phyloP scores from a whole-genome alignment of 75 land plant genomes.

The Sequoiadendron giganteum region DNA sequence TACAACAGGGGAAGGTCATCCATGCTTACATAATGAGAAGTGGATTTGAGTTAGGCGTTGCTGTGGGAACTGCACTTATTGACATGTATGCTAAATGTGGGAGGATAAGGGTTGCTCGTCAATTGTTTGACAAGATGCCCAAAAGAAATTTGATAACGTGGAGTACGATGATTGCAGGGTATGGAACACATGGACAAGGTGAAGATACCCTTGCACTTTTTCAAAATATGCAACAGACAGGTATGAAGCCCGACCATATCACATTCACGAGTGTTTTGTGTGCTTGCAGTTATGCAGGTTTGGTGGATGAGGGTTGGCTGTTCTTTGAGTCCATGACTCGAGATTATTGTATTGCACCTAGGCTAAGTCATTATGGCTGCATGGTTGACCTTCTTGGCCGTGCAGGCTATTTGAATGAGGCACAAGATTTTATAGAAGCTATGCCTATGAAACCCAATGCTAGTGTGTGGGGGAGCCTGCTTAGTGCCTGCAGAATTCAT shows the following conservation, averaged over 20 bases:
- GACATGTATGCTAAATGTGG: constrained; percentile 35
- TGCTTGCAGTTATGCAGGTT: constrained; percentile 35
- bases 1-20: constrained; percentile 21
- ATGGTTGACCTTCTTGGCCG: constrained; percentile 45
- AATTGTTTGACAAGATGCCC: constrained; percentile 22
- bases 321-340: constrained; percentile 22
- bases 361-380: constrained; percentile 33
- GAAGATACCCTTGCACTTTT: constrained; percentile 36
- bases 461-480: constrained; percentile 25
- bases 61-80: constrained; percentile 28
- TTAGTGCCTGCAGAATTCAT: constrained; percentile 28
- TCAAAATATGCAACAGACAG: constrained; percentile 22
- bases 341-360: constrained; percentile 22
- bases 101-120: constrained; percentile 22
- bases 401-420: constrained; percentile 30
- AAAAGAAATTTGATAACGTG: constrained; percentile 26
- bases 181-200: constrained; percentile 34
- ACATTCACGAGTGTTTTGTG: constrained; percentile 35
- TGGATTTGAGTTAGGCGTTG: constrained; percentile 22
- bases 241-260: constrained; percentile 28
- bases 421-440: constrained; percentile 21
- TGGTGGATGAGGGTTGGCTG: constrained; percentile 24
- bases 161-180: constrained; percentile 34
- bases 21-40: constrained; percentile 22
- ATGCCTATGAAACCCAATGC: constrained; percentile 33